Conservation (phyloP, 345 rosid genomes). For the Brassica juncea region DNA sequence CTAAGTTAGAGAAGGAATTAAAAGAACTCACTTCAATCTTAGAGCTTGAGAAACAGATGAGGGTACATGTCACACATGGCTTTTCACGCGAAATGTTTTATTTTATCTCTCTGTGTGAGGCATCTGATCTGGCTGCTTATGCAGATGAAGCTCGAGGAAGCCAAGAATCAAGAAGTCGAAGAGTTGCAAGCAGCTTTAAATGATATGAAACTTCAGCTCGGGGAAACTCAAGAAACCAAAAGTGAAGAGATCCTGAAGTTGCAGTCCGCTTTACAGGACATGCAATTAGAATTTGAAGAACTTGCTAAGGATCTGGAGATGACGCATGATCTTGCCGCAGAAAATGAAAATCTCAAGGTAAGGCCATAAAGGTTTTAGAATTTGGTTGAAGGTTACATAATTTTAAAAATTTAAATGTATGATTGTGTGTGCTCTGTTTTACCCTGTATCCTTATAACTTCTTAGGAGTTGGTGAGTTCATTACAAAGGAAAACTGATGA, state of each 20-base stretch:
- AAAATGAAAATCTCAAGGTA: constrained; percentile 90
- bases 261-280: constrained; percentile 50
- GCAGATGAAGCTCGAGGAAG: constrained; percentile 71
- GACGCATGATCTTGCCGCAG: constrained; percentile 64
- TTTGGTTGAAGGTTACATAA: neutral
- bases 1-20: constrained; percentile 39
- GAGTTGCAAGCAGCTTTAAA: constrained; percentile 42
- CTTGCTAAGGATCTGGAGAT: constrained; percentile 63
- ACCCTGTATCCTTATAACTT: constrained; percentile 3
- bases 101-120: constrained; percentile 14
- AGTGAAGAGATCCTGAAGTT: constrained; percentile 51
- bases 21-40: constrained; percentile 37
- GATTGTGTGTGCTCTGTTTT: neutral
- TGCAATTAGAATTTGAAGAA: constrained; percentile 62
- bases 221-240: constrained; percentile 62
- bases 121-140: constrained; percentile 34
- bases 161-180: constrained; percentile 43
- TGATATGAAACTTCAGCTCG: constrained; percentile 58
- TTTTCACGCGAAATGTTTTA: neutral
- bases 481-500: constrained; percentile 72
- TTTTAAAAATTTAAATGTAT: neutral
- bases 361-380: constrained; percentile 28
- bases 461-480: constrained; percentile 63
- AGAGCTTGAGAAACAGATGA: constrained; percentile 50
- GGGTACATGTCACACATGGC: constrained; percentile 30